These are phyloP conservation scores for Clarireedia paspali DNA, from an alignment of 2,329 filamentous ascomycete species.

Conservation along the genomic window DNA sequence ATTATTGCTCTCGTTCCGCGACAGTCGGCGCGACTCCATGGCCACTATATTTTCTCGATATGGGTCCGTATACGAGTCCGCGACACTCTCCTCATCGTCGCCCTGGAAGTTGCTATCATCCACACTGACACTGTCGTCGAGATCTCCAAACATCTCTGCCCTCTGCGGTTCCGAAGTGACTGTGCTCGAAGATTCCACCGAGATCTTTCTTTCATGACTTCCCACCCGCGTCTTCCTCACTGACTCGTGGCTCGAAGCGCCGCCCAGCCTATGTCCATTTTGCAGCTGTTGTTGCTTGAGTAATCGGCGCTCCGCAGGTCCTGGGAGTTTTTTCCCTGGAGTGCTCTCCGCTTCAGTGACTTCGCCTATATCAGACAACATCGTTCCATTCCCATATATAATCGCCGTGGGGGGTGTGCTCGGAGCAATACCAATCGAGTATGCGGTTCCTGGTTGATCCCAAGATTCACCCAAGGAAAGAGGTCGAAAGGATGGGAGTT, in stretches of 20 bases:
- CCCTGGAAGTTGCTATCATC: constrained; percentile 60
- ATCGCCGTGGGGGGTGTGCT: constrained; percentile 52
- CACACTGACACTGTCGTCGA: constrained; percentile 54
- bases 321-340: constrained; percentile 30
- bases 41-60: constrained; percentile 27
- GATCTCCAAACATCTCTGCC: constrained; percentile 45
- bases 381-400: constrained; percentile 62
- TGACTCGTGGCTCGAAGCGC: constrained; percentile 37
- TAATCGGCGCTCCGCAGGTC: constrained; percentile 25
- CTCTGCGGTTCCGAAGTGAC: constrained; percentile 42
- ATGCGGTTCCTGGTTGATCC: constrained; percentile 25
- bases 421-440: constrained; percentile 31
- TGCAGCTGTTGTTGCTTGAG: constrained; percentile 19
- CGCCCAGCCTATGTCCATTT: constrained; percentile 31
- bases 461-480: constrained; percentile 27
- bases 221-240: constrained; percentile 37
- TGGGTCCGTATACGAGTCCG: constrained; percentile 28
- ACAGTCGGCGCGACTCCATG: constrained; percentile 22
- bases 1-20: constrained; percentile 22
- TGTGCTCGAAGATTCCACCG: constrained; percentile 54
- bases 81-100: constrained; percentile 60
- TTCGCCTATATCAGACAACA: constrained; percentile 58
- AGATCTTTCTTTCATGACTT: constrained; percentile 44
- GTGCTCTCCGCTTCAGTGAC: constrained; percentile 47
- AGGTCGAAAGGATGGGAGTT: constrained; percentile 33